phyloP scores from a whole-genome alignment of 2,329 filamentous ascomycete genomes.

The Pestalotiopsis sp. region DNA sequence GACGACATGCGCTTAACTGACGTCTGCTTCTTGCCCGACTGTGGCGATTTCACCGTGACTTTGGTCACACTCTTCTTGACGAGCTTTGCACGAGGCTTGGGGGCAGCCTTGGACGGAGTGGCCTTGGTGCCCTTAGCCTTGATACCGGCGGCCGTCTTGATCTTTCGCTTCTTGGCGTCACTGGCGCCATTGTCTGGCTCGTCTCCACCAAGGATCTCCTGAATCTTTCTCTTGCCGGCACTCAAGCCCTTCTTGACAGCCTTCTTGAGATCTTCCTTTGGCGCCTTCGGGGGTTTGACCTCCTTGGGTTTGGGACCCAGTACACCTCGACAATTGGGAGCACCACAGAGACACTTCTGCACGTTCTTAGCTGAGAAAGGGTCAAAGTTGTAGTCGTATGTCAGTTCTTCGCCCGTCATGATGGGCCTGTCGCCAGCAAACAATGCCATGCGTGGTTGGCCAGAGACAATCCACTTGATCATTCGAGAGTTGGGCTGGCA shows the following conservation, averaged over 20 bases:
- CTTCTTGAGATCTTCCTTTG: slow-evolving; percentile 43
- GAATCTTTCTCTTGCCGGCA: slow-evolving; percentile 58
- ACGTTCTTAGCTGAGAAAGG: slow-evolving; percentile 71
- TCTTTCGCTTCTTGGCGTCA: slow-evolving; percentile 49
- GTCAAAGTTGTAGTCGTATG: slow-evolving; percentile 84
- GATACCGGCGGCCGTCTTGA: slow-evolving; percentile 36
- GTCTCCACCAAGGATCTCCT: slow-evolving; percentile 49
- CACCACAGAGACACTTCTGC: slow-evolving; percentile 66
- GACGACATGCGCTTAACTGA: slow-evolving; percentile 26
- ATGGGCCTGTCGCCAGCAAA: slow-evolving; percentile 91
- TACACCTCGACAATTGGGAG: slow-evolving; percentile 64
- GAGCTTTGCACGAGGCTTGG: slow-evolving; percentile 32
- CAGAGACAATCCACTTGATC: slow-evolving; percentile 96
- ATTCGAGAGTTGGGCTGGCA: slow-evolving; percentile 96
- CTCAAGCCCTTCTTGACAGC: slow-evolving; percentile 37
- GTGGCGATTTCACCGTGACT: slow-evolving; percentile 32
- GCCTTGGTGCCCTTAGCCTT: slow-evolving; percentile 28
- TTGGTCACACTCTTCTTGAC: slow-evolving; percentile 42
- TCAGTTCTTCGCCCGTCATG: slow-evolving; percentile 93
- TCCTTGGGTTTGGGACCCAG: slow-evolving; percentile 64
- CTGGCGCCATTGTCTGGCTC: slow-evolving; percentile 25
- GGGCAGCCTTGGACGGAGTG: slow-evolving; percentile 30
- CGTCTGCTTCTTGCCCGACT: slow-evolving; percentile 21
- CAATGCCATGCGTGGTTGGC: slow-evolving; percentile 92
- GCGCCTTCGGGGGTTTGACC: slow-evolving; percentile 46